Base-by-base conservation (phyloP, 179 eudicot genomes). In the Beta corolliflora region DNA sequence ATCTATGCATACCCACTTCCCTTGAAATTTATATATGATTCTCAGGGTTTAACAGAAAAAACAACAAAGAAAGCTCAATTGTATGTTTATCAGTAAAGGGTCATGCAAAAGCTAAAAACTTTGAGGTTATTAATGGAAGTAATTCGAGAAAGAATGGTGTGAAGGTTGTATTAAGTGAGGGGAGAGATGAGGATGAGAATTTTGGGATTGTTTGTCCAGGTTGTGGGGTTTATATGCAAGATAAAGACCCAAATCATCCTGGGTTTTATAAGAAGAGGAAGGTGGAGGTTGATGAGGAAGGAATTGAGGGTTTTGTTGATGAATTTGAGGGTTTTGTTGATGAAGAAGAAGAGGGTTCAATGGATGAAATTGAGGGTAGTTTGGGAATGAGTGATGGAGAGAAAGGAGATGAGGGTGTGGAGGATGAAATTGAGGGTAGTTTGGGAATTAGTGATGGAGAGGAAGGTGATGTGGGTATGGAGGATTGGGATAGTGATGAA, bases 221-320 rank as follows among this genome's bases (percentile, higher is more conserved):
- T 68, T 96, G 99, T 90, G 98, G 99, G 77, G 91, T 96, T 85
- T 96, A 90, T 88, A 96, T 94, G 98, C 99, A 95, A 88, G 98
- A 92, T 86, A 67, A 76, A 46, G 93, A 94, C 88, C 93, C 93
- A 12, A 86, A 90, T 83, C 90, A 84, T 84, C 98, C 93, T 56
- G 99, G 99, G 81, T 96, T 78, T 87, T 96, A 85, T 63, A 87
- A 89, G 83, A 81, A 91, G 87, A 94, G 84, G 82, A 89, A 87
- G 79, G 79, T 75, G 79, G 83, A 74, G 60, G 79, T 45, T 31
- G 80, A 60, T 4, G 79, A 77, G 48, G 85, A 63, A 0, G 84
- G 60, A 54, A 53, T n/a, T 14, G 80, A 78, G 72, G 81, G 23
- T 60, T 70, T 36, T 52, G 55, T 15, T 64, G 85, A 75, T 50